These are phyloP conservation scores for Xerocomus nothofagi DNA, from an alignment of 1,284 basidiomycete species.

Conservation along the genomic window DNA sequence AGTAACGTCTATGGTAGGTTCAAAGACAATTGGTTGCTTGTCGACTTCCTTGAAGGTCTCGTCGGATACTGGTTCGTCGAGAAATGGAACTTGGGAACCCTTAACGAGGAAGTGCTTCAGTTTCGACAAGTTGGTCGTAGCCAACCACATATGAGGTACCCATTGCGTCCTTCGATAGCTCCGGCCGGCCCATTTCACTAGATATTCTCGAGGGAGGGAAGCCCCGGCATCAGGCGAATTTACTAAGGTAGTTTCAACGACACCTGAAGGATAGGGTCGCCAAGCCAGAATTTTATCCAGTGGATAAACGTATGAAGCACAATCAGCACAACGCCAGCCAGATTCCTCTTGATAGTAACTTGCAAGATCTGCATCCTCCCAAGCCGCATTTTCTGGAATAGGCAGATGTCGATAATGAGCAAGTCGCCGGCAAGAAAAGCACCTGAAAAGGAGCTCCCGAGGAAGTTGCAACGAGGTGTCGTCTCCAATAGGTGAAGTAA, in stretches of 20 bases:
- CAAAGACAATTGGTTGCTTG: constrained; percentile 33
- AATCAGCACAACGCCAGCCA: constrained; percentile 80
- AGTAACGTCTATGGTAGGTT: constrained; percentile 37
- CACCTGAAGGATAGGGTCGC: constrained; percentile 73
- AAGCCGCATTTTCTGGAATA: constrained; percentile 41
- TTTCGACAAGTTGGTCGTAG: constrained; percentile 58
- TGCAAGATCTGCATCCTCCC: constrained; percentile 51
- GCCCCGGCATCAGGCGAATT: constrained; percentile 57
- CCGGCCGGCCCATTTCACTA: constrained; percentile 82
- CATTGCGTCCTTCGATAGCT: constrained; percentile 79
- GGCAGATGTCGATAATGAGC: constrained; percentile 79
- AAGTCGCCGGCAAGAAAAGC: constrained; percentile 75
- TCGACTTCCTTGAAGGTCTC: constrained; percentile 34
- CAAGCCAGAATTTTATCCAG: constrained; percentile 92
- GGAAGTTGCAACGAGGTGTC: constrained; percentile 22
- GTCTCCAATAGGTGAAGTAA: constrained; percentile 15
- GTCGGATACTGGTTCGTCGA: constrained; percentile 46
- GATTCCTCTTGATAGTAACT: constrained; percentile 60
- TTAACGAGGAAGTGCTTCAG: constrained; percentile 75
- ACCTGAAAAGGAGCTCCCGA: constrained; percentile 70
- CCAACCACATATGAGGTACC: constrained; percentile 90
- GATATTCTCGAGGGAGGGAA: constrained; percentile 78
- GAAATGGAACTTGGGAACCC: constrained; percentile 70
- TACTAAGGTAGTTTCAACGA: constrained; percentile 48
- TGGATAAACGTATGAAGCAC: constrained; percentile 66